These are phyloP conservation scores for Colletotrichum trifolii DNA, from an alignment of 2,329 filamentous ascomycete genomes.

Conservation along the genomic window DNA sequence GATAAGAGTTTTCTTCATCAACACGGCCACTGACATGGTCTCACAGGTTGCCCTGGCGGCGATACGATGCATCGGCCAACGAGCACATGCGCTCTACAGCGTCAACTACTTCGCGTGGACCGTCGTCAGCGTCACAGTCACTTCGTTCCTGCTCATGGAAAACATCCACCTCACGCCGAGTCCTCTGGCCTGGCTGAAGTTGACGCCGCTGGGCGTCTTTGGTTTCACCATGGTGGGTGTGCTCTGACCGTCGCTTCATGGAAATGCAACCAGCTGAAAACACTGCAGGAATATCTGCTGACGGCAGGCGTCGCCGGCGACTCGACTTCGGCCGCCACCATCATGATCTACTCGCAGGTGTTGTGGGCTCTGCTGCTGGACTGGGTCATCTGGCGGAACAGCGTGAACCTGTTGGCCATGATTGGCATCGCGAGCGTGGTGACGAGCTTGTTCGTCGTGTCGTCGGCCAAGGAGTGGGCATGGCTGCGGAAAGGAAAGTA, in stretches of 20 bases:
- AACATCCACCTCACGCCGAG: slow-evolving; percentile 15
- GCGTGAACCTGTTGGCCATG: slow-evolving; percentile 16
- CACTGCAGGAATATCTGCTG: slow-evolving; percentile 17
- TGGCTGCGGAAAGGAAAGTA: slow-evolving; percentile 13
- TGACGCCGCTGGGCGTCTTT: slow-evolving; percentile 23
- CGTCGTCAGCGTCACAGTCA: slow-evolving; percentile 3
- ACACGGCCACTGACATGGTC: not conserved
- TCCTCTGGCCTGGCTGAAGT: slow-evolving; percentile 18
- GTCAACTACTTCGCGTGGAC: slow-evolving; percentile 28
- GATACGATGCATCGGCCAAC: slow-evolving; percentile 19
- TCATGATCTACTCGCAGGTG: slow-evolving; percentile 30
- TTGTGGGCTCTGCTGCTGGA: slow-evolving; percentile 22
- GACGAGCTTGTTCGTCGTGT: slow-evolving; percentile 10
- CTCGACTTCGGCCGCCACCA: slow-evolving; percentile 14
- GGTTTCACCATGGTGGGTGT: slow-evolving; percentile 28
- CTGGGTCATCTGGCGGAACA: slow-evolving; percentile 12
- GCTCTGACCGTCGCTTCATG: not conserved
- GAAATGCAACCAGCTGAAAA: not conserved
- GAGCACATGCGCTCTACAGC: slow-evolving; percentile 18
- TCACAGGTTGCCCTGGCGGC: slow-evolving; percentile 17
- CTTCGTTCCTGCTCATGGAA: slow-evolving; percentile 13
- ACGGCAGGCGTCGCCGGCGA: slow-evolving; percentile 25
- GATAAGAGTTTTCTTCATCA: accelerated
- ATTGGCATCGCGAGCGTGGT: slow-evolving; percentile 23
- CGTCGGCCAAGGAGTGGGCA: slow-evolving; percentile 23